Evolutionary conservation across 805 yeast genomes (phyloP).

Genomic region (Pichia heedii): DNA sequence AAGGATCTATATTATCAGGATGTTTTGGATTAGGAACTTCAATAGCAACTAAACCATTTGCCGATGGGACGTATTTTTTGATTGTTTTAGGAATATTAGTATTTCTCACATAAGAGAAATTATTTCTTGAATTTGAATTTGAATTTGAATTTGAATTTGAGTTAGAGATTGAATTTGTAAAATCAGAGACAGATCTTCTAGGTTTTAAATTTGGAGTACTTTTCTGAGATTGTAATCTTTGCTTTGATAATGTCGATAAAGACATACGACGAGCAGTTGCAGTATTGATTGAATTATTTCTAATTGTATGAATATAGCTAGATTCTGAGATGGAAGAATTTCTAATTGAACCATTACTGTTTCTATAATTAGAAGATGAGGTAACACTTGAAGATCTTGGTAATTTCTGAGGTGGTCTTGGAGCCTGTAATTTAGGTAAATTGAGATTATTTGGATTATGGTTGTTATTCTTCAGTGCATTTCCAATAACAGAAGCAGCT

Average conservation of each 20-base stretch:
- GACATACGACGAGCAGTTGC: conserved; percentile 10
- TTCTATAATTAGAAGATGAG: conserved; percentile 12
- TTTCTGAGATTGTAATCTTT: conserved; percentile 7
- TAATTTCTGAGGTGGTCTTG: background rate
- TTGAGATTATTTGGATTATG: conserved; percentile 24
- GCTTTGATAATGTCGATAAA: conserved; percentile 6
- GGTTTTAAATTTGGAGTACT: conserved; percentile 8
- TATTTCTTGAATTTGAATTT: background rate
- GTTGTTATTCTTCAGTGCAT: conserved; percentile 33
- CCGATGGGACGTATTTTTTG: conserved; percentile 65
- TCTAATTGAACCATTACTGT: background rate
- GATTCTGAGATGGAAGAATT: background rate
- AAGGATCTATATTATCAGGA: conserved; percentile 8
- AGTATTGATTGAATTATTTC: conserved; percentile 7
- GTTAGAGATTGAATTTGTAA: background rate
- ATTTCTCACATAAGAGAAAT: background rate
- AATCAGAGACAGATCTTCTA: conserved; percentile 12
- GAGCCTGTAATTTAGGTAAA: conserved; percentile 23
- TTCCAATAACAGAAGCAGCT: conserved; percentile 52
- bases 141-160: background rate
- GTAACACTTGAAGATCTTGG: conserved; percentile 6
- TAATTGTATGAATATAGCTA: background rate
- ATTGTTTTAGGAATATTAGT: conserved; percentile 35
- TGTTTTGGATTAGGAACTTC: conserved; percentile 48
- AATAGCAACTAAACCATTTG: conserved; percentile 57